Conservation (phyloP, 331 rosid species). For the Quercus lobata region DNA sequence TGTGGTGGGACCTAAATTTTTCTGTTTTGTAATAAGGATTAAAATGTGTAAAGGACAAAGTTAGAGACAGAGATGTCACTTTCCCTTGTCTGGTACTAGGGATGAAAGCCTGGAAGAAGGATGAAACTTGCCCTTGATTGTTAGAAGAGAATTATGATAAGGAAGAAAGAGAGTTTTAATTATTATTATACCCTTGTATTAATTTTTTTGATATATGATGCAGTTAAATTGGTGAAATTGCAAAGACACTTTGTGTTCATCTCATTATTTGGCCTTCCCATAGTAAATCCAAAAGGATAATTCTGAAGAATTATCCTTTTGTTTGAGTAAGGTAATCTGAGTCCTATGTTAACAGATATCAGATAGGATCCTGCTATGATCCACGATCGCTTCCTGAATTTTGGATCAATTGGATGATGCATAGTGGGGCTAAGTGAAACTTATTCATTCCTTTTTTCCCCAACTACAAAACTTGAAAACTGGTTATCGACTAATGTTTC, state of each 20-base stretch:
- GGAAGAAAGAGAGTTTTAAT: too few species aligned
- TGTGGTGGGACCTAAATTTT: neutral
- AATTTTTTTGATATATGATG: too few species aligned
- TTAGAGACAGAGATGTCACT: neutral
- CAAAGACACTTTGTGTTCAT: neutral
- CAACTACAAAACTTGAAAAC: neutral
- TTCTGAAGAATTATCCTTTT: too few species aligned
- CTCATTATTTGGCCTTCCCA: neutral
- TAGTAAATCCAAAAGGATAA: too few species aligned
- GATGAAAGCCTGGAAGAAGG: neutral
- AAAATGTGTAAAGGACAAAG: neutral
- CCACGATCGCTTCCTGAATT: too few species aligned
- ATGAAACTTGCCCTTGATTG: neutral
- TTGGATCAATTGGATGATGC: too few species aligned
- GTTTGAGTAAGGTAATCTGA: too few species aligned
- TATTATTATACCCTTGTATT: too few species aligned
- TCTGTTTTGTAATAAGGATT: neutral
- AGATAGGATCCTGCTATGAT: too few species aligned
- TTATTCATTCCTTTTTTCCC: neutral
- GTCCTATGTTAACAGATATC: too few species aligned
- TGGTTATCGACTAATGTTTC: neutral
- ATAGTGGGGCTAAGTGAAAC: neutral
- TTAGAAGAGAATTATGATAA: too few species aligned
- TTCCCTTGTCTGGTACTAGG: neutral
- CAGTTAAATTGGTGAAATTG: neutral